phyloP scores from a whole-genome alignment of 1,139 yeast genomes.

The Debaryomyces subglobosus region DNA sequence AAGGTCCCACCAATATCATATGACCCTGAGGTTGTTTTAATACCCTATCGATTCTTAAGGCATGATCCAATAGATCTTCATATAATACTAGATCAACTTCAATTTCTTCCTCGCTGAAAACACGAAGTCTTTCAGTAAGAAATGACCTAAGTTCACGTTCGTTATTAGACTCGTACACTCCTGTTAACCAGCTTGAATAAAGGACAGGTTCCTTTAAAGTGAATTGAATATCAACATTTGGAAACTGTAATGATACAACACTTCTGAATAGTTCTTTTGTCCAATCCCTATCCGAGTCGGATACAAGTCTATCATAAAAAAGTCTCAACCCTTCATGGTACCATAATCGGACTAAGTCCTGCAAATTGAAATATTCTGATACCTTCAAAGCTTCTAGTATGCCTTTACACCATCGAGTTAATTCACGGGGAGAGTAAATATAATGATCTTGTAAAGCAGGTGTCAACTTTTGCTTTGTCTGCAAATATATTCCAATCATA shows the following conservation, averaged over 20 bases:
- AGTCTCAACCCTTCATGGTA: slow-evolving; percentile 80
- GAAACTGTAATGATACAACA: slow-evolving; percentile 47
- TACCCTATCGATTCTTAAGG: slow-evolving; percentile 80
- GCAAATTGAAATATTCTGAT: slow-evolving; percentile 36
- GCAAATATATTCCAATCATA: slow-evolving; percentile 64
- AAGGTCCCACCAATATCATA: slow-evolving; percentile 82
- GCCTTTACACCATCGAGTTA: slow-evolving; percentile 89
- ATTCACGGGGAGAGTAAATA: slow-evolving; percentile 86
- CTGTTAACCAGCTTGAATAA: slow-evolving; percentile 76
- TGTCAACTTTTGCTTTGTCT: slow-evolving; percentile 46
- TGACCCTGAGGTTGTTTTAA: slow-evolving; percentile 89
- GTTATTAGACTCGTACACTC: slow-evolving; percentile 61
- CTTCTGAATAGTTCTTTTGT: slow-evolving; percentile 47
- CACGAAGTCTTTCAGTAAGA: slow-evolving; percentile 63
- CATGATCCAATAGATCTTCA: slow-evolving; percentile 74
- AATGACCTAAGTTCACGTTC: slow-evolving; percentile 54
- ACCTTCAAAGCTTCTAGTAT: slow-evolving; percentile 58
- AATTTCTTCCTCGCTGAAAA: slow-evolving; percentile 77
- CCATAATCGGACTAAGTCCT: slow-evolving; percentile 66
- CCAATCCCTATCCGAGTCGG: slow-evolving; percentile 52
- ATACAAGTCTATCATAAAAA: slow-evolving; percentile 71
- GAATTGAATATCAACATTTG: slow-evolving; percentile 40
- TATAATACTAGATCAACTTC: slow-evolving; percentile 65
- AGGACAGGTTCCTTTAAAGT: slow-evolving; percentile 55
- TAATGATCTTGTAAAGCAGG: slow-evolving; percentile 54